Evolutionary conservation across 2,329 filamentous ascomycete genomes (phyloP).

Genomic region (Microthyrium microscopicum): DNA sequence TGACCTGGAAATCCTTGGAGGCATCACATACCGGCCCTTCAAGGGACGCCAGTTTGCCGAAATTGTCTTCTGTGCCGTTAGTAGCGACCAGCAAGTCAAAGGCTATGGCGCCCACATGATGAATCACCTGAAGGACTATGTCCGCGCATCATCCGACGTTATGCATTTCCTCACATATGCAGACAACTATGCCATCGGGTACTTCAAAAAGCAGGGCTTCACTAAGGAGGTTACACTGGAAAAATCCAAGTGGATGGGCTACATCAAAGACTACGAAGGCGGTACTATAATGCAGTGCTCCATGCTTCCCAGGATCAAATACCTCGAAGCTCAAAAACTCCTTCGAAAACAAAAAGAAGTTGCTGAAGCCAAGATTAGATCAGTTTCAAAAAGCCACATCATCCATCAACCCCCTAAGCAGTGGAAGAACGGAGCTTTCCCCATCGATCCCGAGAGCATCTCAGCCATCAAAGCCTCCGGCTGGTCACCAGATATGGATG

Average conservation of each 20-base stretch:
- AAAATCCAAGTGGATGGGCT: constrained; percentile 90
- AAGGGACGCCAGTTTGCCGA: constrained; percentile 85
- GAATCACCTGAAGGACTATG: constrained; percentile 95
- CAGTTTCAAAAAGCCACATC: constrained; percentile 75
- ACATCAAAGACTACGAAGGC: constrained; percentile 98
- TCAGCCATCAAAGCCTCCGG: constrained; percentile 77
- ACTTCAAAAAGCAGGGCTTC: constrained; percentile 98
- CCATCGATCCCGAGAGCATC: constrained; percentile 75
- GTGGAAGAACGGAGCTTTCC: constrained; percentile 55
- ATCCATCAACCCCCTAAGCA: constrained; percentile 71
- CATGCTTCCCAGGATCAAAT: constrained; percentile 89
- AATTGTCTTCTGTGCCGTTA: constrained; percentile 97
- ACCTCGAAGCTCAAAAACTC: constrained; percentile 86
- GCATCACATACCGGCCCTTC: constrained; percentile 93
- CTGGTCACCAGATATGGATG: constrained; percentile 97
- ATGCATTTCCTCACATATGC: constrained; percentile 99
- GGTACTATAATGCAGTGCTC: constrained; percentile 99
- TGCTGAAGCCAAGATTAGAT: constrained; percentile 85
- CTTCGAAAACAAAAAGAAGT: constrained; percentile 93
- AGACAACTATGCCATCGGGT: constrained; percentile 96
- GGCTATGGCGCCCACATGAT: constrained; percentile 96
- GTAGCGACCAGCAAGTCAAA: constrained; percentile 95
- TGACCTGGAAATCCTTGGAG: constrained; percentile 76
- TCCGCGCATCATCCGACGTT: constrained; percentile 88
- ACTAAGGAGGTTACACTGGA: constrained; percentile 96